Evolutionary conservation across 139 green algal genomes (phyloP).

Genomic region (Volvox africanus): DNA sequence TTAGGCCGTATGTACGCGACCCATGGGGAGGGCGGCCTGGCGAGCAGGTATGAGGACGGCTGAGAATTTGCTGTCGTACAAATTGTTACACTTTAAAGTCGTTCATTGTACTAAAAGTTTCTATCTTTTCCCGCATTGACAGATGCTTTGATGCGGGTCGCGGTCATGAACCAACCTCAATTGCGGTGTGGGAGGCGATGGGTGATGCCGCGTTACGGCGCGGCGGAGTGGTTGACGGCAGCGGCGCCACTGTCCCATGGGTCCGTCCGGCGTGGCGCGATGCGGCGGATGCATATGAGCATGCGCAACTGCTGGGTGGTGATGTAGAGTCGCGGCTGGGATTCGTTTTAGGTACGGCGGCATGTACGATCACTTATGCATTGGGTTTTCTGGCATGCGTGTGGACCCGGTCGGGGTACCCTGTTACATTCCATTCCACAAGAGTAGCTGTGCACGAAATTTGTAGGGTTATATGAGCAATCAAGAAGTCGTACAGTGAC

Average conservation of each 20-base stretch:
- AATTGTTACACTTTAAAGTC: too few relatives aligned
- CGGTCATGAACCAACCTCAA: slow-evolving; percentile 69
- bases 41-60: slow-evolving; percentile 2
- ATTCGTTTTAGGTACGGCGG: slow-evolving; percentile 9
- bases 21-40: slow-evolving; percentile 42
- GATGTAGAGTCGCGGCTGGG: slow-evolving; percentile 50
- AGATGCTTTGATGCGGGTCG: slow-evolving; percentile 76
- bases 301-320: slow-evolving; percentile 68
- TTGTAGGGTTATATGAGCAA: too few relatives aligned
- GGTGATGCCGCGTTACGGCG: slow-evolving; percentile 60
- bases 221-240: neutral
- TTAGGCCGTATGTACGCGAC: slow-evolving; percentile 79
- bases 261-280: neutral
- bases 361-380: too few relatives aligned
- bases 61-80: too few relatives aligned
- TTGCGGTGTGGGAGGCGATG: slow-evolving; percentile 86
- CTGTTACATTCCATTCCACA: too few relatives aligned
- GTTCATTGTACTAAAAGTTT: too few relatives aligned
- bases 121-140: neutral
- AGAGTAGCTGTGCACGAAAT: too few relatives aligned
- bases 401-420: too few relatives aligned
- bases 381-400: too few relatives aligned
- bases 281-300: slow-evolving; percentile 56
- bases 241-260: neutral
- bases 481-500: too few relatives aligned